A percentile compares a stretch with the other conserved stretches of the same genome.
These are phyloP conservation scores for Paramecium octaurelia DNA, from an alignment of 73 alveolate species.

Conservation along the genomic window DNA sequence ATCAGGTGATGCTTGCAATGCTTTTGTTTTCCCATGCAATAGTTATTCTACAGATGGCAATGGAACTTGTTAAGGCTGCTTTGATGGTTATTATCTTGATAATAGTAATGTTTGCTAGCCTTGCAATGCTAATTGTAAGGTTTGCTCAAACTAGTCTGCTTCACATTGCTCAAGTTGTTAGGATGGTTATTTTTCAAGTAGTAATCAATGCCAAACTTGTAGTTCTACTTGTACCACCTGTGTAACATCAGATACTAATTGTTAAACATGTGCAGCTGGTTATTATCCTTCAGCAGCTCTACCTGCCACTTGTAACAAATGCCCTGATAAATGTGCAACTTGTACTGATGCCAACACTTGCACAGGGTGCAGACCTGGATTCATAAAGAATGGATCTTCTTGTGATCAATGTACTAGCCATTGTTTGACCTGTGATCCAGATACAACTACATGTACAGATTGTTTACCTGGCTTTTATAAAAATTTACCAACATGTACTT, in stretches of 20 bases:
- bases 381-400: neutral
- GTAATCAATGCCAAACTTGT: neutral
- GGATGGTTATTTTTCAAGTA: neutral
- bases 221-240: neutral
- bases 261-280: neutral
- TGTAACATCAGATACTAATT: neutral
- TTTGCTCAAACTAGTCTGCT: neutral
- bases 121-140: neutral
- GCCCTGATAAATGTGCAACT: neutral
- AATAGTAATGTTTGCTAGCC: neutral
- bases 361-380: neutral
- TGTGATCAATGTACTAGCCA: neutral
- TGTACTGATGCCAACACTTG: neutral
- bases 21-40: neutral
- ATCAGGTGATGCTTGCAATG: neutral
- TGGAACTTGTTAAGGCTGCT: neutral
- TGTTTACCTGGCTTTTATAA: neutral
- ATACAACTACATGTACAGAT: neutral
- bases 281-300: neutral
- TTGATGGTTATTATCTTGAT: neutral
- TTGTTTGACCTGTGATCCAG: neutral
- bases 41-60: neutral
- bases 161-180: neutral
- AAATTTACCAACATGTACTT: neutral
- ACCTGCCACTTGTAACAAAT: neutral